Conservation (phyloP, 2,329 filamentous ascomycete species). For the Ascochyta pisi region DNA sequence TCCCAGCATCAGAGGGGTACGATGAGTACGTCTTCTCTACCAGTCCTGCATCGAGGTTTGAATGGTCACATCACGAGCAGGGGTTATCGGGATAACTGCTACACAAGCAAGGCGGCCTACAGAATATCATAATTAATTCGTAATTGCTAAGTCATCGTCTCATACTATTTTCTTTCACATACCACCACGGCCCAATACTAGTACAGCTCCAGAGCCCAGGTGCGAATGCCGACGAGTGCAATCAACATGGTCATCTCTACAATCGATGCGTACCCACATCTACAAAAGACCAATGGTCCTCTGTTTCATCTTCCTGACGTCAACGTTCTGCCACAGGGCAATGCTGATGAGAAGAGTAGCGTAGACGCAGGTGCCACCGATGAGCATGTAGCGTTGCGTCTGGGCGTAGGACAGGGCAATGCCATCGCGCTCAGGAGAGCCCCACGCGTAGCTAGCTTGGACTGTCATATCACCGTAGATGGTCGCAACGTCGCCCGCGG, state of each 20-base stretch:
- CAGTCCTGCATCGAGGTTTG: neutral
- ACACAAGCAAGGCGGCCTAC: neutral
- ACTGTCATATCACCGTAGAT: slow-evolving; percentile 62
- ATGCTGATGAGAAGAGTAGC: slow-evolving; percentile 32
- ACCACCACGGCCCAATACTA: neutral
- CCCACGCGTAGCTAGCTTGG: slow-evolving; percentile 62
- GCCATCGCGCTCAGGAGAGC: slow-evolving; percentile 56
- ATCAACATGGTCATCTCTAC: neutral
- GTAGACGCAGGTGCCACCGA: slow-evolving; percentile 42
- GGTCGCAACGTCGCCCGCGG: slow-evolving; percentile 45
- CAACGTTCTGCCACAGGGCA: slow-evolving; percentile 40
- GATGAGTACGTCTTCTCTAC: too few relatives aligned
- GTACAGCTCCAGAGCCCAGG: slow-evolving; percentile 6
- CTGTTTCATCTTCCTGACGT: slow-evolving; percentile 43
- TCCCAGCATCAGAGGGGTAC: too few relatives aligned
- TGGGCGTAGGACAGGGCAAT: slow-evolving; percentile 49
- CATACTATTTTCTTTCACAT: neutral
- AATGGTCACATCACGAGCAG: neutral
- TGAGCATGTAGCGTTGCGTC: slow-evolving; percentile 49
- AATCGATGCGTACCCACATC: neutral
- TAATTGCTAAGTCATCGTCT: slow-evolving; percentile 7
- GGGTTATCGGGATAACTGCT: neutral
- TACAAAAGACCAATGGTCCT: slow-evolving; percentile 43
- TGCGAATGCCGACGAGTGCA: neutral
- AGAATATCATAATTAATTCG: slow-evolving; percentile 12